phyloP scores from a whole-genome alignment of 2,329 filamentous ascomycete species.

The Ceratocystis cubensis region DNA sequence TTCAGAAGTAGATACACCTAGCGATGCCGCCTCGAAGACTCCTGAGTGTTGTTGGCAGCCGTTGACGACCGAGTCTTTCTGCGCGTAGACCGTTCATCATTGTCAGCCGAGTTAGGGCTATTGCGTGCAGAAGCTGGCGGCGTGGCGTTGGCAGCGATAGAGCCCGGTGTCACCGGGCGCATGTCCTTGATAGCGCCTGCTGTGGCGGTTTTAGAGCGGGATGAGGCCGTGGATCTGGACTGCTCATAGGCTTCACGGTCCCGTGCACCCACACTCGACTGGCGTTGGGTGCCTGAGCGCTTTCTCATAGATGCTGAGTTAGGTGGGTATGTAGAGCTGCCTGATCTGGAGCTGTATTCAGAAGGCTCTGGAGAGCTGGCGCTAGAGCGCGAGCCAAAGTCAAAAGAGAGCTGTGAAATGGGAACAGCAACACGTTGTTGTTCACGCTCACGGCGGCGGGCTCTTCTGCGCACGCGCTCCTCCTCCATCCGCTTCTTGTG shows the following conservation, averaged over 20 bases:
- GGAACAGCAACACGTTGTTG: slow-evolving; percentile 41
- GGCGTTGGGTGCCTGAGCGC: slow-evolving; percentile 9
- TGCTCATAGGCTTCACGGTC: slow-evolving; percentile 16
- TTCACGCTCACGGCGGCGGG: slow-evolving; percentile 27
- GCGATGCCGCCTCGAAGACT: slow-evolving; percentile 19
- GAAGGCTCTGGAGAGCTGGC: slow-evolving; percentile 14
- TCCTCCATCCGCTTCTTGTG: slow-evolving; percentile 47
- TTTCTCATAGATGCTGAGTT: slow-evolving; percentile 17
- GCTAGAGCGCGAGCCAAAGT: slow-evolving; percentile 10
- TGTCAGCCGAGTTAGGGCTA: slow-evolving; percentile 16
- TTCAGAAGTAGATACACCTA: slow-evolving; percentile 12
- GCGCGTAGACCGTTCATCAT: slow-evolving; percentile 11
- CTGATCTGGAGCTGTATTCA: slow-evolving; percentile 8
- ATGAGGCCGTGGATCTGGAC: slow-evolving; percentile 5
- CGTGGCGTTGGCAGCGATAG: slow-evolving; percentile 12
- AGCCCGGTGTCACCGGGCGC: slow-evolving; percentile 15
- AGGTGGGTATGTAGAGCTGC: slow-evolving; percentile 15
- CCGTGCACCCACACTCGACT: slow-evolving; percentile 19
- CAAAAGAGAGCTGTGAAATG: slow-evolving; percentile 34
- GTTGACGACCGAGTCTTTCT: slow-evolving; percentile 13
- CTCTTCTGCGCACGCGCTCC: slow-evolving; percentile 29
- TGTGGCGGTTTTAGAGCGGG: slow-evolving; percentile 15
- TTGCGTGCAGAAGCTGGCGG: slow-evolving; percentile 12
- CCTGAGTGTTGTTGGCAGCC: slow-evolving; percentile 4
- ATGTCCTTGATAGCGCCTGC: slow-evolving; percentile 4